phyloP scores from a whole-genome alignment of 106 monocot species.

The Platanthera guangdongensis region DNA sequence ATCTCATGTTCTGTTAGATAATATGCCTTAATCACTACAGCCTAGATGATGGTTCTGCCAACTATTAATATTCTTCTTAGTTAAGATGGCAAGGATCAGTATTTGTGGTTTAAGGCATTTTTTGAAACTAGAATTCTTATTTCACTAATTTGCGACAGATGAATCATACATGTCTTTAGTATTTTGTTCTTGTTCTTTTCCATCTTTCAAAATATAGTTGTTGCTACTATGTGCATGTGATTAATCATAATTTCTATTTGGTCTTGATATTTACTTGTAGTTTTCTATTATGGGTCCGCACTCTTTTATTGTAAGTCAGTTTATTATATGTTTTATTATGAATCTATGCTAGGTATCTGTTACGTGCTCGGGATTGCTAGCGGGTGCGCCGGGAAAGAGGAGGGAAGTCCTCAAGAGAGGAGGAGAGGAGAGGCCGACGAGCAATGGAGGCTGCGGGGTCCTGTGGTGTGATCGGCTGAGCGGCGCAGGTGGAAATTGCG shows the following conservation, averaged over 20 bases:
- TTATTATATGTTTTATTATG: no score
- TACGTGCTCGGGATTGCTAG: no score
- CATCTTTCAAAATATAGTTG: not conserved
- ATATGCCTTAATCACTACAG: not conserved
- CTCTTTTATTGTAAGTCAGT: no score
- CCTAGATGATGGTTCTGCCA: not conserved
- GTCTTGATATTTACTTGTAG: not conserved
- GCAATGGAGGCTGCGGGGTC: no score
- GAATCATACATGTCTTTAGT: not conserved
- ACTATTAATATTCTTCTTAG: not conserved
- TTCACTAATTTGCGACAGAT: not conserved
- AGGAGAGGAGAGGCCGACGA: no score
- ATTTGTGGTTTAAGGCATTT: not conserved
- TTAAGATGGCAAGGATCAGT: not conserved
- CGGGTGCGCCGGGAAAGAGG: no score
- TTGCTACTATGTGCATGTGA: not conserved
- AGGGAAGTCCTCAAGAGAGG: no score
- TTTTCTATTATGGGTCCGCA: not conserved
- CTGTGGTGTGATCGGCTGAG: no score
- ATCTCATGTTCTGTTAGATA: constrained; percentile 1
- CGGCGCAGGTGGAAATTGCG: no score
- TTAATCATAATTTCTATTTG: not conserved
- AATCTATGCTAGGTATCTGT: no score
- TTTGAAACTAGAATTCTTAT: not conserved
- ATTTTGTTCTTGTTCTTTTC: not conserved